phyloP scores from a whole-genome alignment of 768 basidiomycete genomes.

The Amylocystis lapponica region DNA sequence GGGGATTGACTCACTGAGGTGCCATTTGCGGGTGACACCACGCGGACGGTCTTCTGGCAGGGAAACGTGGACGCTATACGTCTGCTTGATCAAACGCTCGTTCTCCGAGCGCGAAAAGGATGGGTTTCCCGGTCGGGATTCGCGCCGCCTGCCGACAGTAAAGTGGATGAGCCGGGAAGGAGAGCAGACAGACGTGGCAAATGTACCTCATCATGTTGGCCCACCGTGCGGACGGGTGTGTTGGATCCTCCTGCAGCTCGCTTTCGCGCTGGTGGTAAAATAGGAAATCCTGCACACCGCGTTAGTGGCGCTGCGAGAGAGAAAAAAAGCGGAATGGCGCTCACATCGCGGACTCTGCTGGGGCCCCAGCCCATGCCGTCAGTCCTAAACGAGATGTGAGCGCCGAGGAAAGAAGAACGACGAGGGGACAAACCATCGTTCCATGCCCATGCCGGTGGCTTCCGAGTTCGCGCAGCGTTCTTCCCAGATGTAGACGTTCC shows the following conservation, averaged over 20 bases:
- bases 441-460: conserved; percentile 78
- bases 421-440: conserved; percentile 53
- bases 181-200: conserved; percentile 9
- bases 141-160: conserved; percentile 29
- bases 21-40: conserved; percentile 44
- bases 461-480: conserved; percentile 83
- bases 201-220: conserved; percentile 33
- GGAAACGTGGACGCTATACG: conserved; percentile 45
- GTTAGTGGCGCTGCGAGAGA: conserved; percentile 4
- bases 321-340: conserved; percentile 3
- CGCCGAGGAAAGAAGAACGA: conserved; percentile 3
- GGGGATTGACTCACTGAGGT: conserved; percentile 37
- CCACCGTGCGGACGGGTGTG: conserved; percentile 60
- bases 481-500: conserved; percentile 87
- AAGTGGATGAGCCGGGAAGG: conserved; percentile 10
- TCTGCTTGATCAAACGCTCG: conserved; percentile 49
- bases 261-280: conserved; percentile 48
- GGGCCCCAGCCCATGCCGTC: conserved; percentile 83
- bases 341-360: conserved; percentile 55
- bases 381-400: conserved; percentile 30
- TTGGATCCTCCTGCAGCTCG: conserved; percentile 34
- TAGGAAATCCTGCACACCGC: conserved; percentile 39
- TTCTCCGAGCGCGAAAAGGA: conserved; percentile 19
- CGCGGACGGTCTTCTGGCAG: conserved; percentile 38
- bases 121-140: conserved; percentile 35